These are phyloP conservation scores for Colletotrichum sp. DNA, from an alignment of 2,329 filamentous ascomycete genomes.

Conservation along the genomic window DNA sequence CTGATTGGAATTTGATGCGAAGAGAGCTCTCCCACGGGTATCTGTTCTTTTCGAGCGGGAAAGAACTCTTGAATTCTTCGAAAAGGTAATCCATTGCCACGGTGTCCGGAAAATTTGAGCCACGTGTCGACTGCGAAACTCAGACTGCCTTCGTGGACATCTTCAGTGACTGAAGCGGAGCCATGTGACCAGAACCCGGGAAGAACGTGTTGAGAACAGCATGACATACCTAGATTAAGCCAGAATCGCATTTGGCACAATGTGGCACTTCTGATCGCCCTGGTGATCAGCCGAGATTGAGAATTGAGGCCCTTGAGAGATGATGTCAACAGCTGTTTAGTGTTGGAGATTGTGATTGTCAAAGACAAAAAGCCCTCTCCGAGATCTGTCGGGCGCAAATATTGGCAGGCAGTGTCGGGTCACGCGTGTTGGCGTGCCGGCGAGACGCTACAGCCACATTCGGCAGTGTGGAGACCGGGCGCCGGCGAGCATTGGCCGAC, in stretches of 20 bases:
- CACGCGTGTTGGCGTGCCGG: slow-evolving; percentile 10
- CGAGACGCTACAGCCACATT: slow-evolving; percentile 3
- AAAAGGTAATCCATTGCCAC: not conserved
- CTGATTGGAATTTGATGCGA: not conserved
- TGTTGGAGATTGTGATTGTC: not conserved
- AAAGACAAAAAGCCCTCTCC: not conserved
- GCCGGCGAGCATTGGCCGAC: slow-evolving; percentile 10
- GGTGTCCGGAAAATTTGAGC: not conserved
- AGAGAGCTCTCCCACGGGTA: not conserved
- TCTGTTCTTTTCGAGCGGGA: not conserved
- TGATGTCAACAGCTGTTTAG: not conserved
- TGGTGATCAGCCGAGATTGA: not conserved
- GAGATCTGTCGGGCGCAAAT: slow-evolving; percentile 10
- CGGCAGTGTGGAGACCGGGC: not conserved
- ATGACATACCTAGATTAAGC: not conserved
- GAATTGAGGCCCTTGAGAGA: not conserved
- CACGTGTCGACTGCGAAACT: not conserved
- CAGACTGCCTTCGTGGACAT: not conserved
- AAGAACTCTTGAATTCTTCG: not conserved
- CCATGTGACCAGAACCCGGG: not conserved
- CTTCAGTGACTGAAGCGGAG: not conserved
- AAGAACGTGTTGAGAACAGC: not conserved
- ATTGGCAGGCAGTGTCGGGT: slow-evolving; percentile 11
- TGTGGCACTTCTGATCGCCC: not conserved
- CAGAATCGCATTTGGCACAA: not conserved